Evolutionary conservation across 345 rosid species (phyloP), one percentile per base, ranked within the genome.

Genomic region (Boechera divaricarpa): DNA sequence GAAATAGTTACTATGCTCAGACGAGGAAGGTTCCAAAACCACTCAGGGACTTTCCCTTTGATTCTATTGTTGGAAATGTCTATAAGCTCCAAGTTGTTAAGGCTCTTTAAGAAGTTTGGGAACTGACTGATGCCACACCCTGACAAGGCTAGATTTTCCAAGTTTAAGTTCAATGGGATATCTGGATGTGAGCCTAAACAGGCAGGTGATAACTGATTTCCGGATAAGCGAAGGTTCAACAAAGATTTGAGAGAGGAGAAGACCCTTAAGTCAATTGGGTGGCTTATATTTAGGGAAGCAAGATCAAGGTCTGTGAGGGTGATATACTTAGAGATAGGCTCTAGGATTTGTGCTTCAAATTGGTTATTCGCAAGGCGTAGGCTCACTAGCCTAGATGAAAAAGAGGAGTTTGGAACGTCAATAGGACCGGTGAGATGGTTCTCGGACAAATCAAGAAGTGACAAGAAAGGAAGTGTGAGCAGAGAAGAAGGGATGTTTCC

Each of bases 171-270:
- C 58, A 47, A 5, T 12, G 75, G 67, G 47, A 70, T 3, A 48
- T 12, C n/a, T 47, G 12, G 51, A 60, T 60, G 1, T 47, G 29
- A 48, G 6, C 48, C 35, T 26, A 72, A 35, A 48, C 68, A 49
- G 5, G 59, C 2, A 0, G 59, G 28, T 3, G 10, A 58, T 70
- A 70, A 58, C 47, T 58, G 16, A 3, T 47, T 60, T 5, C 58
- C 75, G 7, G 48, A 48, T 44, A 60, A 71, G 15, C 10, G 49
- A 0, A 70, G 57, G 3, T 1, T 0, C 24, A 4, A 0, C 35
- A 70, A 70, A 18, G 56, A 58, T 18, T 47, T 21, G 57, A 70
- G 66, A 21, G 75, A 45, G 24, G 66, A 58, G 26, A 70, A 58
- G 56, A 57, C 0, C 2, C 8, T 47, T 4, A 70, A 6, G 26